Evolutionary conservation across 1,284 basidiomycete genomes (phyloP), one percentile per base, ranked within the genome.

Genomic region (Coniferiporia sulphurascens): DNA sequence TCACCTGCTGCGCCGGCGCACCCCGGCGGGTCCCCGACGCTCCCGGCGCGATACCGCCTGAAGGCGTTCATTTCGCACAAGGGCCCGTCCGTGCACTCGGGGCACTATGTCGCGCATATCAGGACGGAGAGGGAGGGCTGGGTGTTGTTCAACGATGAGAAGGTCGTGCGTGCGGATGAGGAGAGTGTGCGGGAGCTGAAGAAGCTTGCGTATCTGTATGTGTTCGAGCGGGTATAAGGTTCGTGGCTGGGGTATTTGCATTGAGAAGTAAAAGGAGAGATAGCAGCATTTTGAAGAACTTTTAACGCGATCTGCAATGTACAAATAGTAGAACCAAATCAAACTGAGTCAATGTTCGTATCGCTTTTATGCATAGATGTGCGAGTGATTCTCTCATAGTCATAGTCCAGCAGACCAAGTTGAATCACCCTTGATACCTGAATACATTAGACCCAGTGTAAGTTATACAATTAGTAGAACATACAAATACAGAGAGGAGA

Each of bases 51-150:
- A 15, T 98, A 94, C 75, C 77, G 77, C 44, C 81, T 98, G 35
- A 93, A 94, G 71, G 91, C 91, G 8, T 98, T 98, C 76, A 87
- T 99, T 68, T 98, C 94, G 58, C 96, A 99, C 78, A 98, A 98
- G 68, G 96, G 95, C 0, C 91, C 93, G 0, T 94, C 91, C 0
- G 92, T 95, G 19, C 94, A 96, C 71, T 95, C 92, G 0, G 95
- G 95, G 0, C 95, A 98, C 69, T 98, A 98, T 68, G 91, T 95
- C 19, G 89, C 90, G 22, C 93, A 95, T 70, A 80, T 95, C 44
- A 77, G 79, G 45, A 67, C 66, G 17, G 75, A 77, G 58, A 78
- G 74, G 21, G 83, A 81, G 35, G 77, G 73, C 6, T 95, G 94
- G 92, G 86, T 95, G 58, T 72, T 97, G 65, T 95, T 93, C 75